Base-by-base conservation (phyloP, 75 land plant species). In the Pinus taeda region DNA sequence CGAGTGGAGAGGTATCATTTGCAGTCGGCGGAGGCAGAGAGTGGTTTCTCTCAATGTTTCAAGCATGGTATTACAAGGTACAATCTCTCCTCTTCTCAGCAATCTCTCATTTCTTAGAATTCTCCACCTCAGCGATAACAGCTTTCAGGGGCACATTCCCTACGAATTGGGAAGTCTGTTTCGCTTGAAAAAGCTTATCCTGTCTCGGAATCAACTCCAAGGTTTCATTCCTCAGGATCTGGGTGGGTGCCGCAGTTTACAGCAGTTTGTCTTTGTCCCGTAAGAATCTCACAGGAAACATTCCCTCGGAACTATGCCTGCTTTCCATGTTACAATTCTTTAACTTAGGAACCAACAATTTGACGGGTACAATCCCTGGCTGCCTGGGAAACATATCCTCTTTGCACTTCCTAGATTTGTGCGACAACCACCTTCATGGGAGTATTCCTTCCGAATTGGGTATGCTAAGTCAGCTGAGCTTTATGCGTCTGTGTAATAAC, bases 91-190 rank as follows among this genome's bases (percentile, higher is more conserved):
- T 18, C 69, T 56, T 77, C 6, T 93, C 71, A 84, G 81, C 71
- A 26, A 58, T 60, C 90, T 93, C 42, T 69, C 57, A 4, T 74
- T 26, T 66, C 83, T 91, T 58, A 59, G 79, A 56, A 81, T 92
- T 37, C 90, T 90, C 33, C 12, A 37, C n/a, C 60, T 90, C 17
- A 90, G 83, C 71, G 90, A 88, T 88, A 96, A 96, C 86, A 88
- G 88, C 56, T 80, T 96, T 57, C 63, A 72, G 14, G 99, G 98
- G 21, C 81, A 79, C 72, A 91, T 95, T 12, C 98, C 93, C 22
- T 64, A 60, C 20, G 75, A 76, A 29, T 90, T 93, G 74, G 74
- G 88, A 12, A 76, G 78, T 60, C 67, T 95, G 12, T 65, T 70
- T 20, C 86, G 84, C 58, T 77, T 96, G 22, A 81, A 81, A 8